phyloP scores from a whole-genome alignment of 2,329 filamentous ascomycete species.

The Mycosphaerella sp. region DNA sequence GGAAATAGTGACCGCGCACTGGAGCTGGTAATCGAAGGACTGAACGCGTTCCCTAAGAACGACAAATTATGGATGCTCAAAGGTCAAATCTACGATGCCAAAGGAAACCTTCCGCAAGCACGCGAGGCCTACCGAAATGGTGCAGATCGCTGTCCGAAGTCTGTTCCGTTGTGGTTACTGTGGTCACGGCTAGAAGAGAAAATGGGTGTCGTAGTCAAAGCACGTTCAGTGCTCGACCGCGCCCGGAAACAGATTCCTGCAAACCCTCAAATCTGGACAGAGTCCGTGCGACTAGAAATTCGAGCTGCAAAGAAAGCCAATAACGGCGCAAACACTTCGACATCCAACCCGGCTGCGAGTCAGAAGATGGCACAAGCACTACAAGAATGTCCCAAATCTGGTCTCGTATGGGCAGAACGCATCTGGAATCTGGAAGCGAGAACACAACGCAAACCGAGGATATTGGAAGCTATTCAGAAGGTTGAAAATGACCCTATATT shows the following conservation, averaged over 20 bases:
- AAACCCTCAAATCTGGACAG: conserved; percentile 77
- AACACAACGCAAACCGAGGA: conserved; percentile 85
- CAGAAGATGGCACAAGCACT: conserved; percentile 88
- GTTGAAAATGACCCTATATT: conserved; percentile 86
- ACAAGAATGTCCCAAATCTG: conserved; percentile 83
- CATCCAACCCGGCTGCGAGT: conserved; percentile 61
- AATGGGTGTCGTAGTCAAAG: conserved; percentile 77
- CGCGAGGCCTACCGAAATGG: conserved; percentile 85
- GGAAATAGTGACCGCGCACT: conserved; percentile 74
- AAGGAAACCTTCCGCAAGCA: conserved; percentile 73
- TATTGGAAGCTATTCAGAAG: conserved; percentile 92
- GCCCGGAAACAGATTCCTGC: conserved; percentile 84
- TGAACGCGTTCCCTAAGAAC: conserved; percentile 77
- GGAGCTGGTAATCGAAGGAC: conserved; percentile 77
- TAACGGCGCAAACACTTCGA: not conserved
- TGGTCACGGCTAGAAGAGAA: conserved; percentile 84
- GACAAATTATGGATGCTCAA: conserved; percentile 98
- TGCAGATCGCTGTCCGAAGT: conserved; percentile 77
- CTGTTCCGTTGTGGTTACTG: conserved; percentile 83
- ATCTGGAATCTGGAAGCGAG: conserved; percentile 92
- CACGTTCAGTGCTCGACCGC: conserved; percentile 85
- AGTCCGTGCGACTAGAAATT: conserved; percentile 88
- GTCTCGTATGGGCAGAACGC: conserved; percentile 84
- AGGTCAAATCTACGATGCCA: conserved; percentile 88
- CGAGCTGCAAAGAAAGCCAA: conserved; percentile 65